Base-by-base conservation (phyloP, 441 rosid species). In the Euphorbia schlechtendalii region DNA sequence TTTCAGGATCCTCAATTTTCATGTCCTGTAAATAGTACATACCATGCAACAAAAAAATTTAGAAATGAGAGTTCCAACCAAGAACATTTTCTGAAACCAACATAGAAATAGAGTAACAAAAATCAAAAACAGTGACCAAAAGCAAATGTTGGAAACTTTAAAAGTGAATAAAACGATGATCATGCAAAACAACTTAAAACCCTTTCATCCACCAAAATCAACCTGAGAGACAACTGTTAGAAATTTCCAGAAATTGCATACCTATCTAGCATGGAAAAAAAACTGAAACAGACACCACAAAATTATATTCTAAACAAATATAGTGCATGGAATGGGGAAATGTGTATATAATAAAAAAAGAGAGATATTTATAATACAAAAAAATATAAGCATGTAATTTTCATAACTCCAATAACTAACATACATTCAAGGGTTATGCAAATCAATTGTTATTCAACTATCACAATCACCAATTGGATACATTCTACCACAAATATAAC, bases 1-100 rank as follows among this genome's bases (percentile, higher is more conserved):
- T 85, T 76, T 91, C 96, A 58, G 83, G 75, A 77, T 91, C 98
- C 79, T 87, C 90, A 71, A 94, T 86, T 59, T 90, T 86, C 99
- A 94, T 94, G 77, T 89, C 96, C 97, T 93, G 84, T 69, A 73
- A 69, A 76, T 56, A 70, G 66, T 25, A 45, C 20, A 54, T 21
- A 27, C 27, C 20, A 18, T 53, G 20, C n/a, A 58, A 20, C 67
- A n/a, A 22, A 57, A 32, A 57, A 34, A 2, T 0, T 30, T 25
- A 48, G 54, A 40, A 43, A 1, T 49, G 27, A 40, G 34, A 38
- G 4, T 51, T 48, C 59, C 53, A 58, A 20, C 40, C 18, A 53
- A 40, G 15, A 14, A 18, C 8, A 53, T 41, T 59, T 38, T 20
- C 11, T n/a, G 7, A 32, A 38, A 56, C 5, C 12, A 49, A 64